A percentile compares a stretch with the other conserved stretches of the same genome.
Conservation (phyloP, 2,329 filamentous ascomycete genomes). For the Tolypocladium nubicola region DNA sequence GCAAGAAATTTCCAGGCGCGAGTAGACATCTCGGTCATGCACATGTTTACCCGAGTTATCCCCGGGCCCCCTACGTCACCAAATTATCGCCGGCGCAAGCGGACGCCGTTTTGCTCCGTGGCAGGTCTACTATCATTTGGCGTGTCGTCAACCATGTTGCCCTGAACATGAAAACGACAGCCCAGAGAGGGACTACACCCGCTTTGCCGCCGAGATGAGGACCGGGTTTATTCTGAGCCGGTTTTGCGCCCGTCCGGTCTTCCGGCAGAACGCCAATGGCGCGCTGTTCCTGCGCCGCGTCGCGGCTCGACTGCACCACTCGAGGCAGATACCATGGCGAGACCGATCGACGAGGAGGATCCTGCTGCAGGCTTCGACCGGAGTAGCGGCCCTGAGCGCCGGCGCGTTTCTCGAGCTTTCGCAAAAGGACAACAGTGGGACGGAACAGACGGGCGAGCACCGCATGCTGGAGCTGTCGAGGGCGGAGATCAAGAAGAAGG, state of each 20-base stretch:
- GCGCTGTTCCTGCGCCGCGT: conserved; percentile 10
- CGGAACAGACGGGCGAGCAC: conserved; percentile 59
- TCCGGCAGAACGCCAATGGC: conserved; percentile 15
- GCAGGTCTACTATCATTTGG: not conserved
- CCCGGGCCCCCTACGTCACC: conserved; percentile 12
- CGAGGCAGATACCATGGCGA: conserved; percentile 16
- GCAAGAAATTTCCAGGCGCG: not conserved
- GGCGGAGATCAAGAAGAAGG: conserved; percentile 61
- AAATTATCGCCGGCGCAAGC: not conserved
- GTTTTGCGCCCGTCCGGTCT: conserved; percentile 28
- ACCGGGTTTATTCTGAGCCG: conserved; percentile 30
- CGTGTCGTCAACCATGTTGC: not conserved
- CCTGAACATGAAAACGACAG: conserved; percentile 9
- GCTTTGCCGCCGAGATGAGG: conserved; percentile 31
- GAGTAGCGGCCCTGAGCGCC: conserved; percentile 37
- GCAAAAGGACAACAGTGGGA: conserved; percentile 38
- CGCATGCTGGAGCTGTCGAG: conserved; percentile 81
- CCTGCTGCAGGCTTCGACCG: conserved; percentile 27
- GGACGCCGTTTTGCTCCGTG: not conserved
- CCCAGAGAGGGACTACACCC: not conserved
- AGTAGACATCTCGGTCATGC: not conserved
- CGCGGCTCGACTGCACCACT: conserved; percentile 14
- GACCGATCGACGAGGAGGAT: conserved; percentile 11
- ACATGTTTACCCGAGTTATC: conserved; percentile 17
- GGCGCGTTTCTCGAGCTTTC: conserved; percentile 48